phyloP scores from a whole-genome alignment of 352 stramenopile species.

The Phytophthora tentaculata region DNA sequence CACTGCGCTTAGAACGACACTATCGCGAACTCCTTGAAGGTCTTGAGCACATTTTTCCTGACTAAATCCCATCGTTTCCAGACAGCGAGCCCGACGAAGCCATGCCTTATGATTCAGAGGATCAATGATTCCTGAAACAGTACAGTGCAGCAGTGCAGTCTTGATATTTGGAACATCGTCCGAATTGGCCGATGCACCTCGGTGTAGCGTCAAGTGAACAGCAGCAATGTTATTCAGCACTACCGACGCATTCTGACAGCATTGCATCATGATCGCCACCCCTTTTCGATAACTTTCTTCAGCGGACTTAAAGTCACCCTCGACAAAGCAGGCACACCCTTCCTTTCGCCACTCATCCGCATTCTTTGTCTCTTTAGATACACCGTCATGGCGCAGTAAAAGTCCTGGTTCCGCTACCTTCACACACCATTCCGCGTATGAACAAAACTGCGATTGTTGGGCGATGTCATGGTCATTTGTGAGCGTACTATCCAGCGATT shows the following conservation, averaged over 20 bases:
- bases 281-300: conserved; percentile 1
- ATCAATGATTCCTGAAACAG: conserved; percentile 36
- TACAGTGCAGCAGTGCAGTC: conserved; percentile 26
- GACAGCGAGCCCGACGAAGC: conserved; percentile 26
- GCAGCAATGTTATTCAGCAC: conserved; percentile 3
- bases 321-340: neutral
- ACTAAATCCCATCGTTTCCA: conserved; percentile 20
- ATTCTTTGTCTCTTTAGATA: neutral
- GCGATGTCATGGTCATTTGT: neutral
- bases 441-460: neutral
- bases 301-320: neutral
- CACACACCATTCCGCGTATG: neutral
- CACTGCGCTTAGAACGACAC: neutral
- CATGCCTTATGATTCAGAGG: conserved; percentile 38
- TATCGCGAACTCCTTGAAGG: conserved; percentile 9
- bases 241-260: neutral
- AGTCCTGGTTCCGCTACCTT: neutral
- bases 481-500: neutral
- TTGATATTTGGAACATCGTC: neutral
- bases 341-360: neutral
- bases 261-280: neutral
- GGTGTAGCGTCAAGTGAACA: neutral
- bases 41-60: conserved; percentile 13
- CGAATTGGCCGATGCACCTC: neutral
- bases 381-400: neutral